A percentile compares a stretch with the other conserved stretches of the same genome.
Evolutionary conservation across 768 basidiomycete genomes (phyloP).

Genomic region (Boletus insuetus): DNA sequence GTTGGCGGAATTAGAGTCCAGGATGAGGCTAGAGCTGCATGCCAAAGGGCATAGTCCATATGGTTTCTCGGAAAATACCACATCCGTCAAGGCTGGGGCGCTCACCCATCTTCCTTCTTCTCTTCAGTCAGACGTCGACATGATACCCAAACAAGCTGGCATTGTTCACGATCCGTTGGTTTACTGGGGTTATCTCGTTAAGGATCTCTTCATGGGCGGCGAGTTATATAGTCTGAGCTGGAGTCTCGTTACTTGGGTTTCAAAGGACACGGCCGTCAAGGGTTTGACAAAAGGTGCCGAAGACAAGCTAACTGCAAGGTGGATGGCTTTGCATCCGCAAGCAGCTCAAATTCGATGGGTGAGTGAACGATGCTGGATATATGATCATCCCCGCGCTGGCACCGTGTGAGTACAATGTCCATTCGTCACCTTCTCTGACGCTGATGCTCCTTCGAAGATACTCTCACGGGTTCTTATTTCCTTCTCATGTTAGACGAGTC

Average conservation of each 20-base stretch:
- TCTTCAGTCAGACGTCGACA: neutral
- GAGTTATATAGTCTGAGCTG: constrained; percentile 90
- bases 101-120: neutral
- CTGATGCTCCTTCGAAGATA: constrained; percentile 51
- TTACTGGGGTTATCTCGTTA: constrained; percentile 90
- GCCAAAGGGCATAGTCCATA: constrained; percentile 32
- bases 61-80: constrained; percentile 9
- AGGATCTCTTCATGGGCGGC: constrained; percentile 93
- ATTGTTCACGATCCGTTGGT: constrained; percentile 60
- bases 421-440: constrained; percentile 1
- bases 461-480: constrained; percentile 93
- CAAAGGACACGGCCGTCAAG: constrained; percentile 69
- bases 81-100: constrained; percentile 2
- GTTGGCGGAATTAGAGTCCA: constrained; percentile 90
- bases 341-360: constrained; percentile 81
- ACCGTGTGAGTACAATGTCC: constrained; percentile 67
- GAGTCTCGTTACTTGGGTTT: constrained; percentile 84
- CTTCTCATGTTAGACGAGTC: constrained; percentile 76
- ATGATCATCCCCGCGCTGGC: constrained; percentile 92
- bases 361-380: constrained; percentile 95
- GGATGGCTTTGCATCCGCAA: constrained; percentile 86
- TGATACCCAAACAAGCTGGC: constrained; percentile 7
- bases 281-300: constrained; percentile 76
- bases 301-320: constrained; percentile 90
- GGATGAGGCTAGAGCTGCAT: constrained; percentile 76